Evolutionary conservation across 208 protist genomes (phyloP), one percentile per base, ranked within the genome.

Genomic region (Wallacemonas sp.): DNA sequence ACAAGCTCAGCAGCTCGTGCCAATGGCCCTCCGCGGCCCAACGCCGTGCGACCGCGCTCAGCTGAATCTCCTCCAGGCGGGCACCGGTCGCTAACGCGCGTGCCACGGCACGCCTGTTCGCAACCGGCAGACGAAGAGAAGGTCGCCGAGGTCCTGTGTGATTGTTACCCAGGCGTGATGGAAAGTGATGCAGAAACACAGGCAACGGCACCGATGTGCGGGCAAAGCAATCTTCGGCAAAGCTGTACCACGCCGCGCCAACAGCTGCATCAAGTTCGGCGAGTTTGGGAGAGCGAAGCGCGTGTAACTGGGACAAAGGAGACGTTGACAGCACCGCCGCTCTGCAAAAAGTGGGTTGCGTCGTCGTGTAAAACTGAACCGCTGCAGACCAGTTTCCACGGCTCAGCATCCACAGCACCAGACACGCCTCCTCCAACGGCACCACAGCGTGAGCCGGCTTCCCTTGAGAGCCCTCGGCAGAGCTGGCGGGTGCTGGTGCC

Each of bases 61-160:
- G 54, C 64, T 93, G 82, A 9, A 93, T 47, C 42, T 93, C 80
- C n/a, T 88, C 72, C n/a, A 86, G 54, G 19, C 73, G 58, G 26
- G 81, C 64, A 12, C 86, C 86, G 11, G 55, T 39, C 5, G 86
- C 82, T 24, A 93, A 73, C 21, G 68, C 64, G 12, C 17, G 22
- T 0, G 86, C 86, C 44, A 93, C 66, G 12, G 44, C 26, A 1
- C 68, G 58, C 45, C 67, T 46, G 39, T 66, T 71, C 17, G 75
- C 63, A 19, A 15, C 36, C 21, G 0, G 36, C 34, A 84, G 19
- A 6, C 61, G 47, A 3, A 67, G 17, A 8, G 12, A 41, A 14
- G 28, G 42, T 51, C 28, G 60, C 21, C 22, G 58, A 19, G 4
- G 38, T 11, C 12, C 44, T 26, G 44, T 49, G 0, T 41, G 36